Base-by-base conservation (phyloP, 2,329 filamentous ascomycete genomes). In the Nigrospora sphaerica region DNA sequence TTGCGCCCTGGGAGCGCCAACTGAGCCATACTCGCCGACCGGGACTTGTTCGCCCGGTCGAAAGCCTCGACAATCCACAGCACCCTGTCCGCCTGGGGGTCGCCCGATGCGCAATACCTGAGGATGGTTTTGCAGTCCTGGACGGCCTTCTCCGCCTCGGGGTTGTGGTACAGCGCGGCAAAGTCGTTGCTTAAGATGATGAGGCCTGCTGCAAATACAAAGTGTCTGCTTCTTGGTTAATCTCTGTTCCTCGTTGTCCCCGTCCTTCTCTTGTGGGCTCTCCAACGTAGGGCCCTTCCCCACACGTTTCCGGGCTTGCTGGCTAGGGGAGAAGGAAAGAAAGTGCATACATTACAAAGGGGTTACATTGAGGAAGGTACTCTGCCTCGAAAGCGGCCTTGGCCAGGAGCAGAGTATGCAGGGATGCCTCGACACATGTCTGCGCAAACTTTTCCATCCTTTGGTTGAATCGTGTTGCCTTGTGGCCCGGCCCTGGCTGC, bases 141-240 rank as follows among this genome's bases (percentile, higher is more conserved):
- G 37, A 75, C 68, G 1, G 65, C 66, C n/a, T 54, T 54, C 1
- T 56, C 59, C 32, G 73, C 73, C 7, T 62, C 62, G 0, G 66
- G 58, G 17, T 74, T 73, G 31, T 65, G 57, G 53, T 73, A 76
- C 16, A 81, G 60, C 1, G 61, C 65, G 4, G 70, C 72, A 54
- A 80, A 79, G 48, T 79, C 74, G 54, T 81, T 81, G 52, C 75
- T 77, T 39, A 80, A 60, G 4, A 80, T 65, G 32, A 81, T 67
- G 2, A 82, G 64, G 0, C 71, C 67, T 1, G 78, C 73, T 6
- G 77, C 67, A 49, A 80, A 81, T 35, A 81, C 65, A 45, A 76
- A 78, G 54, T 80, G 74, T 52, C 78, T 81, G 28, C 16, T 11
- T 2, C 14, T 13, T 3, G 4, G 19, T 44, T 37, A 44, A 33